Base-by-base conservation (phyloP, 768 basidiomycete species). In the Dentipellis sp. region DNA sequence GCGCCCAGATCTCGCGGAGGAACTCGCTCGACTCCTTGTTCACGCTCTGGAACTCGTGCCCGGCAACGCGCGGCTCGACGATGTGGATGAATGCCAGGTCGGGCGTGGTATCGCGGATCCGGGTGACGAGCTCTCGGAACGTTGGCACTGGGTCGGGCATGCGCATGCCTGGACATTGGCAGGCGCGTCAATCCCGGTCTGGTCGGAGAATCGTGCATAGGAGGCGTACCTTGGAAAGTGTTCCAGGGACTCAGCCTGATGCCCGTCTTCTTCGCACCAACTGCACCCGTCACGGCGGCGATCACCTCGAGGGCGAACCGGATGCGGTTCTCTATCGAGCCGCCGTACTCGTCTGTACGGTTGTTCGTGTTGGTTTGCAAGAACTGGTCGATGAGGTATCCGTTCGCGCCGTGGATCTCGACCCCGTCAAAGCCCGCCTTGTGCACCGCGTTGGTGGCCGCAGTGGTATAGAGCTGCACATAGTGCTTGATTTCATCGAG, bases 301-400 rank as follows among this genome's bases (percentile, higher is more conserved):
- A 71, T 60, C 52, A 74, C 69, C 61, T 74, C 69, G 23, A 72
- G 60, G 4, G 64, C 53, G 66, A 78, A 74, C 2, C 74, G 65
- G 0, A 65, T 58, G 17, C 77, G 69, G 66, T 76, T 76, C 64
- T 76, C 75, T 46, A 75, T 58, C 23, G 66, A 68, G 2, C 77
- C 77, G 14, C 78, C 77, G 63, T 74, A 79, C 55, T 67, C 63
- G 68, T 75, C 74, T 19, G 67, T 72, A 36, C 73, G 69, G 50
- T 68, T 63, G 66, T 75, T 74, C 23, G 67, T 61, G 16, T 64
- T 63, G 53, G 68, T 61, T 60, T 75, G 72, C n/a, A 71, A 52
- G 66, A 77, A 76, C 62, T 77, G 74, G 60, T 78, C 72, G 46
- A 66, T 45, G 7, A 71, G 62, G 53, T 70, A 70, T 2, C 70